Evolutionary conservation across 192 early-diverging fungal genomes (phyloP), one percentile per base, ranked within the genome.

Genomic region (Coemansia sp.): DNA sequence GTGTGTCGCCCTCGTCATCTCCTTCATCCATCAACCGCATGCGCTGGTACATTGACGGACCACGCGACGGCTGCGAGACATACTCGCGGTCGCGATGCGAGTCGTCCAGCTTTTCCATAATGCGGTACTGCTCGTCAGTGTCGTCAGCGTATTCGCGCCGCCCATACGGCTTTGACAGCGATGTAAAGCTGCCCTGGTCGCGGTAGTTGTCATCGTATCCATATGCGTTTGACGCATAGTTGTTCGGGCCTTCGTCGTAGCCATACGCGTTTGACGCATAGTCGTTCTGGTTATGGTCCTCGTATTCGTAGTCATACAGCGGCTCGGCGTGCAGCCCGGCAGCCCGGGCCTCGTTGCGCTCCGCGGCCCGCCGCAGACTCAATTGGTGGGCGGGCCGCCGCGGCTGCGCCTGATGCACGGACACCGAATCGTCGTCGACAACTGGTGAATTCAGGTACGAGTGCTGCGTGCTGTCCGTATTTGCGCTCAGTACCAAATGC

Each of bases 21-120:
- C 58, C 59, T 9, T 75, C 78, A 35, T 81, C 66, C 62, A 66
- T 72, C 55, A 81, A 64, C 60, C 75, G 78, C 73, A 75, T 75
- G 7, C 78, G 68, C 70, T 81, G 78, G 60, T 81, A 81, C 64
- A 69, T 67, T 21, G 78, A 75, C 23, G 78, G 78, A 0, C 78
- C 78, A 15, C 72, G 69, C 23, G 78, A 81, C 19, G 78, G 78
- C 57, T 55, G 59, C 21, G 78, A 75, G 53, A 68, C 78, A 17
- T 66, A 64, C 45, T 81, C 73, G 56, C 73, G 73, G 52, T 81
- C 73, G 55, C 62, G 29, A 24, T 75, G 73, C 25, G 78, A 43
- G 57, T 81, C 78, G 59, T 81, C 78, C 35, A 81, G 59, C 64
- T 74, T 52, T 32, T 75, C 78, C 69, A 81, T 68, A 21, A 81